phyloP scores from a whole-genome alignment of 345 rosid genomes.

The Sonneratia alba region DNA sequence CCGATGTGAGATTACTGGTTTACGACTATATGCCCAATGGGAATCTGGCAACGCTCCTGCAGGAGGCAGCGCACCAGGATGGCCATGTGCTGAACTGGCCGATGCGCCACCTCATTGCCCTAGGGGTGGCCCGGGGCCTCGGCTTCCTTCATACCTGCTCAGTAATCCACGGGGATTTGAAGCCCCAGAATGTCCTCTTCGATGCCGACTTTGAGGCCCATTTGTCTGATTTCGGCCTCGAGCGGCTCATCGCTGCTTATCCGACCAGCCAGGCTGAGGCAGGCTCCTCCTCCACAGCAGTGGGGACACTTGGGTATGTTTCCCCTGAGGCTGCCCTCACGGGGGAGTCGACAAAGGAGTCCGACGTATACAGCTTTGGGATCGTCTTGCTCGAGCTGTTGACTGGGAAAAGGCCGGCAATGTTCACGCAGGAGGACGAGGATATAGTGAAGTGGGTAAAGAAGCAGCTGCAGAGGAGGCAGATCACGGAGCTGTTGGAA shows the following conservation, averaged over 20 bases:
- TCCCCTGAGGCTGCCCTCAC: slow-evolving; percentile 63
- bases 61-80: slow-evolving; percentile 95
- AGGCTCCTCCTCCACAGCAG: slow-evolving; percentile 44
- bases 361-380: slow-evolving; percentile 94
- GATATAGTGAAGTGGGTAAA: slow-evolving; percentile 98
- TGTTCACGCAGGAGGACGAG: slow-evolving; percentile 91
- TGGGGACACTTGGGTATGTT: slow-evolving; percentile 74
- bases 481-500: slow-evolving; percentile 68
- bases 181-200: slow-evolving; percentile 84
- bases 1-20: slow-evolving; percentile 67
- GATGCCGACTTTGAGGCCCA: slow-evolving; percentile 98
- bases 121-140: slow-evolving; percentile 85
- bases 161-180: slow-evolving; percentile 81
- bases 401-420: slow-evolving; percentile 82
- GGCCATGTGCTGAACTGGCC: slow-evolving; percentile 99
- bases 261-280: slow-evolving; percentile 35
- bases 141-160: slow-evolving; percentile 72
- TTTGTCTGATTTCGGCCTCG: slow-evolving; percentile 77
- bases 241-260: slow-evolving; percentile 25
- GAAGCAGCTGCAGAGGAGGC: slow-evolving; percentile 84
- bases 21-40: slow-evolving; percentile 98
- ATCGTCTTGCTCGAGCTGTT: slow-evolving; percentile 76
- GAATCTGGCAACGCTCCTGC: slow-evolving; percentile 81
- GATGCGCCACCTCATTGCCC: slow-evolving; percentile 95
- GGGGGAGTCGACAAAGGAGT: slow-evolving; percentile 57